phyloP scores from a whole-genome alignment of 805 yeast genomes.

The Helenozyma baotianmanensis region DNA sequence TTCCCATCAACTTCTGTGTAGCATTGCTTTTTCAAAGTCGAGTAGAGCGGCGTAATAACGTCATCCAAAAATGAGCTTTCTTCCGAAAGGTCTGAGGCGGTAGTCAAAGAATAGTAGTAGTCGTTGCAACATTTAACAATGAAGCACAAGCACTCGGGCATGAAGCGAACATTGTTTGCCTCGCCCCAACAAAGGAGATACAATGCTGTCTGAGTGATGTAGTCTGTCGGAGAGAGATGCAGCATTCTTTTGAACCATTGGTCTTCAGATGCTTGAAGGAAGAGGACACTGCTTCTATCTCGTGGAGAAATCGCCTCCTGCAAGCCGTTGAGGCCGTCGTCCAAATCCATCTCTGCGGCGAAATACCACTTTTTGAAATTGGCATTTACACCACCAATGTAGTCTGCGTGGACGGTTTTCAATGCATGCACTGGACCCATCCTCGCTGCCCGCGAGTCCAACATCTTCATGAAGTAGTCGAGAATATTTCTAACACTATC shows the following conservation, averaged over 20 bases:
- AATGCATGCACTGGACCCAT: constrained; percentile 55
- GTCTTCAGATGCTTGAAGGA: background rate
- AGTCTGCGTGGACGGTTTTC: constrained; percentile 63
- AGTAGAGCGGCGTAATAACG: constrained; percentile 69
- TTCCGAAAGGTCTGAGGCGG: constrained; percentile 17
- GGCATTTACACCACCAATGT: constrained; percentile 66
- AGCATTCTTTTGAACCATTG: constrained; percentile 53
- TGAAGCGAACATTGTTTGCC: constrained; percentile 76
- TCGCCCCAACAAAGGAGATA: constrained; percentile 87
- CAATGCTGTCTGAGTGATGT: constrained; percentile 59
- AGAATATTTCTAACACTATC: constrained; percentile 65
- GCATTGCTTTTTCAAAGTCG: constrained; percentile 52
- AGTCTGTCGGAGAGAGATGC: constrained; percentile 46
- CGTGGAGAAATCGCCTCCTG: too few species aligned
- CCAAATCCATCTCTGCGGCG: constrained; percentile 62
- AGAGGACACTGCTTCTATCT: too few species aligned
- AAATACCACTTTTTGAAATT: constrained; percentile 75
- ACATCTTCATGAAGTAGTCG: constrained; percentile 26
- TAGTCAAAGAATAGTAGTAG: constrained; percentile 50
- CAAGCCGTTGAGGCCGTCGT: constrained; percentile 1
- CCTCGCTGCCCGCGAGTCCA: constrained; percentile 46
- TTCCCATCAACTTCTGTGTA: constrained; percentile 42
- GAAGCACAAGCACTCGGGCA: constrained; percentile 87
- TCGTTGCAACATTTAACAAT: constrained; percentile 79
- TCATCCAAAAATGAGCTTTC: constrained; percentile 52